Base-by-base conservation (phyloP, 345 rosid species). In the Trapa bicornis region DNA sequence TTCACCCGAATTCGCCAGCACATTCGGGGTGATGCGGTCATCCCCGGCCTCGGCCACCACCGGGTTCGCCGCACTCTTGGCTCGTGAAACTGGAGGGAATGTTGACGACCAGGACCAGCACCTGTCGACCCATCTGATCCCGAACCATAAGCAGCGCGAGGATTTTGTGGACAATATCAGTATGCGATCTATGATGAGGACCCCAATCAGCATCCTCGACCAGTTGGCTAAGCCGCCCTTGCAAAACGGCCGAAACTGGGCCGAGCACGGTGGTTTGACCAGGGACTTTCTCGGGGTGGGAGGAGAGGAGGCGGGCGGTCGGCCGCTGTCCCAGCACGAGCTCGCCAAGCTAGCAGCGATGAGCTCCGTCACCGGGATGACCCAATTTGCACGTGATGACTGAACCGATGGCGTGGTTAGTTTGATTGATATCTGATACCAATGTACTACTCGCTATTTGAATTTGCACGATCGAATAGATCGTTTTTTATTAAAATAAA, bases 271-370 rank as follows among this genome's bases (percentile, higher is more conserved):
- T 32, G 75, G 80, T 47, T 60, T 83, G 65, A 92, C 98, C 1
- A 73, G 96, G 69, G 98, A 92, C 70, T 92, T 92, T 70, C 92
- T 92, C 12, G 96, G 96, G 53, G 79, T 86, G 74, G 72, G 89
- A 45, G 77, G 80, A n/a, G 95, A 78, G 61, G 71, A 82, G n/a
- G 95, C 75, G 61, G 70, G 81, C 0, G 76, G 74, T 47, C 80
- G 74, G 47, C 81, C 86, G 37, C 82, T 85, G 70, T 80, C 75
- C 37, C 82, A 88, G 2, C 89, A 84, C 53, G 96, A 92, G 69
- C 75, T 89, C 0, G 93, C 86, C 47, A 86, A 83, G 75, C 83
- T 92, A 70, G 87, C 96, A 69, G 82, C 93, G 48, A 66, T 89
- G 66, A 84, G 81, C 67, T 81, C 89, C 48, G 71, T 80, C 54